Evolutionary conservation across 228 moss, liverwort and hornwort species (phyloP), one percentile per base, ranked within the genome.

Genomic region (Sphagnum magellanicum): DNA sequence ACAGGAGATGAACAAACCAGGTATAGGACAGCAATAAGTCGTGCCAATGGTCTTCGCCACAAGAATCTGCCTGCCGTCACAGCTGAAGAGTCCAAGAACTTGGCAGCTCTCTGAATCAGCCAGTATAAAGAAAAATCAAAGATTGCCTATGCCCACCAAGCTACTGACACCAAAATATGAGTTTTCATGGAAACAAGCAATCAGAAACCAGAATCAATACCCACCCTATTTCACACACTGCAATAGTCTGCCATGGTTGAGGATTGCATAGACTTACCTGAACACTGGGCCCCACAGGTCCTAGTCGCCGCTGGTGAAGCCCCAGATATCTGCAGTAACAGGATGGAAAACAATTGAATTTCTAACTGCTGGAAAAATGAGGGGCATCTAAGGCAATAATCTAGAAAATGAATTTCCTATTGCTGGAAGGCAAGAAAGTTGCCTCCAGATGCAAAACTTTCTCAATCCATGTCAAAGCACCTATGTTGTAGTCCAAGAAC

Each of bases 11-110:
- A 50, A 12, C 4, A 61, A 61, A 71, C 70, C 63, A 71, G 61
- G 50, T 71, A 71, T 16, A 71, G 62, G 15, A 71, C 47, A 50
- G 63, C 70, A 71, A 63, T 50, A 60, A 71, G 70, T 5, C 70
- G 70, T 16, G 70, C 70, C 48, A 71, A 48, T 50, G 70, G 70
- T 16, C 70, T 46, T 10, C 70, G 61, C 70, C 70, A 71, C 14
- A 71, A 61, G 52, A 71, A 71, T 12, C 70, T 13, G 61, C 70
- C 70, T 6, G 70, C 70, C 17, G 61, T 71, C 16, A 71, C 70
- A 61, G 61, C 70, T 51, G 61, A 49, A 16, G 55, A 60, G 61
- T 71, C 70, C 61, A 71, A 48, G 15, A 71, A 60, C 70, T 71
- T 71, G 15, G 70, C 70, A 60, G 61, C 70, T 15, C 16, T 71